Percentiles rank a stretch among this genome's conserved stretches.
phyloP scores from a whole-genome alignment of 805 yeast species.

The Nakazawaea ishiwadae region DNA sequence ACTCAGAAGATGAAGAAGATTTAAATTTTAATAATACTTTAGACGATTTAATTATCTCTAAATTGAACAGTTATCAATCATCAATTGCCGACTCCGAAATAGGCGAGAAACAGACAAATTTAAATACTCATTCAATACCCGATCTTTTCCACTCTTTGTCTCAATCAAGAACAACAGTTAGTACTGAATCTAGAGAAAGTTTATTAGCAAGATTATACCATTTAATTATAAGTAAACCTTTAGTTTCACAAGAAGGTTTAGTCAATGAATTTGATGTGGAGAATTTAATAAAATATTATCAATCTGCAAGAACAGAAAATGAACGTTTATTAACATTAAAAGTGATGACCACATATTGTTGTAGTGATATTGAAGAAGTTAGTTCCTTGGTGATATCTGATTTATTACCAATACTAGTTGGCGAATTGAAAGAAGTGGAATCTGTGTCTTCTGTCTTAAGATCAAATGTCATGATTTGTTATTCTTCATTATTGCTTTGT shows the following conservation, averaged over 20 bases:
- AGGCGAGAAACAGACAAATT: conserved; percentile 16
- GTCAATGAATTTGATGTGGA: conserved; percentile 34
- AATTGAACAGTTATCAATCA: conserved; percentile 6
- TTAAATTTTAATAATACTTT: conserved; percentile 17
- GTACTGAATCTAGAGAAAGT: conserved; percentile 42
- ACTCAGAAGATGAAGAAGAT: conserved; percentile 17
- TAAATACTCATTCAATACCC: conserved; percentile 30
- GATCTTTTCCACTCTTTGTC: conserved; percentile 41
- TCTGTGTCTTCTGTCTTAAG: conserved; percentile 14
- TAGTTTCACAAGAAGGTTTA: conserved; percentile 28
- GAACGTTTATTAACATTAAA: conserved; percentile 38
- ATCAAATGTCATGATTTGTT: conserved; percentile 21
- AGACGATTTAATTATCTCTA: conserved; percentile 18
- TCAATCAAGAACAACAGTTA: conserved; percentile 37
- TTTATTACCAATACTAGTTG: conserved; percentile 24
- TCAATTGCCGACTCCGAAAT: neutral
- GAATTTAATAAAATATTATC: conserved; percentile 30
- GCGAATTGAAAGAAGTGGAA: conserved; percentile 12
- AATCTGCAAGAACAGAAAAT: conserved; percentile 17
- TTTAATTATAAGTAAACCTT: conserved; percentile 38
- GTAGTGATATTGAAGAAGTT: conserved; percentile 49
- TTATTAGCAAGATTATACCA: conserved; percentile 47
- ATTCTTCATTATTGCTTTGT: conserved; percentile 31
- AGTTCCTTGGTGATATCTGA: conserved; percentile 28
- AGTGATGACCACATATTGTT: conserved; percentile 35